phyloP scores from a whole-genome alignment of 164 flowering plant genomes.

The Brasenia schreberi region DNA sequence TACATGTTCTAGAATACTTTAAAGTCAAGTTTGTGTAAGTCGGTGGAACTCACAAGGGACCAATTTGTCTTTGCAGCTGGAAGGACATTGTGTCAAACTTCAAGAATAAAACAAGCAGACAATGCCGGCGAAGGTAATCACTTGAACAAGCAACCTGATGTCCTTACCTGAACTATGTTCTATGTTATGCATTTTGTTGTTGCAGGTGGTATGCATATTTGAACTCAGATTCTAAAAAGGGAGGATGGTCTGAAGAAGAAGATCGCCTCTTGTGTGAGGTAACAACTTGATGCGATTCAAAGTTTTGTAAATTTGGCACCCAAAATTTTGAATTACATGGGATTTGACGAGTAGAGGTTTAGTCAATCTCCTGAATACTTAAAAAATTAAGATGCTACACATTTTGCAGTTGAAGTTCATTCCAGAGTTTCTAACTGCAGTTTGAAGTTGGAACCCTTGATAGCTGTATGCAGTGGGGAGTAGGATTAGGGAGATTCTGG shows the following conservation, averaged over 20 bases:
- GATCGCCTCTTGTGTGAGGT: constrained; percentile 93
- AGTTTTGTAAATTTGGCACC: too few relatives aligned
- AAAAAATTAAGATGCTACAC: too few relatives aligned
- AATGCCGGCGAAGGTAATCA: constrained; percentile 79
- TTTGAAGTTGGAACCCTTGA: too few relatives aligned
- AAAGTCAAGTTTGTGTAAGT: background rate
- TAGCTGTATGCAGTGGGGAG: too few relatives aligned
- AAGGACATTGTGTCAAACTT: constrained; percentile 76
- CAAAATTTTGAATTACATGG: too few relatives aligned
- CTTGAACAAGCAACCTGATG: background rate
- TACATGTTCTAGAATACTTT: background rate
- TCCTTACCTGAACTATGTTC: background rate
- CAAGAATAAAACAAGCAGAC: constrained; percentile 85
- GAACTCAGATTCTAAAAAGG: constrained; percentile 93
- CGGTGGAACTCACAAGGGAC: background rate
- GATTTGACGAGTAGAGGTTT: too few relatives aligned
- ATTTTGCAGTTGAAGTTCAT: too few relatives aligned
- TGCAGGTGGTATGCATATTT: constrained; percentile 92
- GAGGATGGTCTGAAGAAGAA: constrained; percentile 98
- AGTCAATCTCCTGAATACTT: too few relatives aligned
- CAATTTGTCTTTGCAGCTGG: constrained; percentile 43
- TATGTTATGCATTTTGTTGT: background rate
- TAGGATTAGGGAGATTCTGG: too few relatives aligned
- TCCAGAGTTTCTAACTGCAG: too few relatives aligned
- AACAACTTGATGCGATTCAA: background rate